A percentile compares a stretch with the other conserved stretches of the same genome.
These are phyloP conservation scores for Lentinula boryana DNA, from an alignment of 768 basidiomycete species.

Conservation along the genomic window DNA sequence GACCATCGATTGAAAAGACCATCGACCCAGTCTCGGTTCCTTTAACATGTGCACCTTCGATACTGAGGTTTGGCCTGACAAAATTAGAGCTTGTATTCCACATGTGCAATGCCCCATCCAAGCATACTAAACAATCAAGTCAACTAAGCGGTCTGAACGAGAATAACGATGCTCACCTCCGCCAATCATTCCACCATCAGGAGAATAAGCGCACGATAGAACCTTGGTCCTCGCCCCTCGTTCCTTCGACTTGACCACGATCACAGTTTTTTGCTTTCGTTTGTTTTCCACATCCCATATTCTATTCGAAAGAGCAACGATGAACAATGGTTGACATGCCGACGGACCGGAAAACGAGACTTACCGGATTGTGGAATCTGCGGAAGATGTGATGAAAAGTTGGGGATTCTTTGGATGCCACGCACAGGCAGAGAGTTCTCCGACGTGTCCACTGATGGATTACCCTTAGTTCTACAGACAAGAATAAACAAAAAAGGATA, in stretches of 20 bases:
- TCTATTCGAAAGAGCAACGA: slow-evolving; percentile 30
- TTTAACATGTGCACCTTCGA: slow-evolving; percentile 85
- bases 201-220: slow-evolving; percentile 79
- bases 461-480: not conserved
- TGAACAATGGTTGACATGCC: slow-evolving; percentile 1
- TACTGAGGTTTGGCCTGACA: slow-evolving; percentile 80
- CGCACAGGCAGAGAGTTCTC: slow-evolving; percentile 80
- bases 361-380: slow-evolving; percentile 91
- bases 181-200: slow-evolving; percentile 84
- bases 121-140: slow-evolving; percentile 49
- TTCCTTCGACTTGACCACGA: slow-evolving; percentile 96
- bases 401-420: slow-evolving; percentile 91
- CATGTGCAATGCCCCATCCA: slow-evolving; percentile 89
- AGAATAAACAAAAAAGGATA: slow-evolving; percentile 6
- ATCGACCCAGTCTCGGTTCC: slow-evolving; percentile 83
- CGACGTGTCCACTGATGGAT: slow-evolving; percentile 81
- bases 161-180: slow-evolving; percentile 51
- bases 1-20: slow-evolving; percentile 84
- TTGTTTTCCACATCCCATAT: slow-evolving; percentile 94
- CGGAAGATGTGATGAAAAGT: slow-evolving; percentile 88
- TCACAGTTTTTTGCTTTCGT: slow-evolving; percentile 91
- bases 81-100: slow-evolving; percentile 94
- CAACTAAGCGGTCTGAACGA: slow-evolving; percentile 1
- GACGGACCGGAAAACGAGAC: not conserved
- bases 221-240: slow-evolving; percentile 92